Percentiles rank a stretch among this genome's conserved stretches.
phyloP scores from a whole-genome alignment of 2,329 filamentous ascomycete genomes.

The Colletotrichum orchidophilum region DNA sequence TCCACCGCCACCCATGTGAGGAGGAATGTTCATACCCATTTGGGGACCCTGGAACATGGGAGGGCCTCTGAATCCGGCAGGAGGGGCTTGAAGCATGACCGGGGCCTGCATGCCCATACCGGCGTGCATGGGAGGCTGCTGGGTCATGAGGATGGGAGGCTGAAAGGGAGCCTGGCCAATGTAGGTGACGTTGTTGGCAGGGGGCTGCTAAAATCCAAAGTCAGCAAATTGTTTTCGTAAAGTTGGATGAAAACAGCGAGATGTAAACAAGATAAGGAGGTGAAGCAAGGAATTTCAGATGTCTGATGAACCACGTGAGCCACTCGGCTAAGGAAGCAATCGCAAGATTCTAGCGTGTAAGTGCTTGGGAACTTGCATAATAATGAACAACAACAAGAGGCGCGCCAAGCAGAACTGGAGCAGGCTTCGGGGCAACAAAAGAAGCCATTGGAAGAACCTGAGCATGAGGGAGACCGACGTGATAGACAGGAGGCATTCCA shows the following conservation, averaged over 20 bases:
- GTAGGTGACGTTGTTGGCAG: slow-evolving; percentile 38
- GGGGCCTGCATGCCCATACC: slow-evolving; percentile 15
- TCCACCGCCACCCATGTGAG: slow-evolving; percentile 5
- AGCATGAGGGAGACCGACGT: slow-evolving; percentile 45
- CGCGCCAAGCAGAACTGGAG: slow-evolving; percentile 17
- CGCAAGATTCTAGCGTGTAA: neutral
- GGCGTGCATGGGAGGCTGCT: slow-evolving; percentile 44
- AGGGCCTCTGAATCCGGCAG: slow-evolving; percentile 14
- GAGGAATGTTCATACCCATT: slow-evolving; percentile 26
- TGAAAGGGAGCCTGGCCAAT: slow-evolving; percentile 39
- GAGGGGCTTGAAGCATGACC: slow-evolving; percentile 45
- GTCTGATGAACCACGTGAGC: neutral
- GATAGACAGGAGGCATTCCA: slow-evolving; percentile 40
- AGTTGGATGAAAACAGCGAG: neutral
- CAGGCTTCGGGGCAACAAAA: slow-evolving; percentile 4
- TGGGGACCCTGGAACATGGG: slow-evolving; percentile 19
- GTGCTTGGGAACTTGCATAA: slow-evolving; percentile 49
- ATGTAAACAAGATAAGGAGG: neutral
- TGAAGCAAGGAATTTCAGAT: neutral
- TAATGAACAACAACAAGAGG: slow-evolving; percentile 36
- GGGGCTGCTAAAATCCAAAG: slow-evolving; percentile 40
- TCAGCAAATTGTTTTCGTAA: slow-evolving; percentile 28
- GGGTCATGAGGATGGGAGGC: slow-evolving; percentile 44
- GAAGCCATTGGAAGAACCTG: slow-evolving; percentile 38
- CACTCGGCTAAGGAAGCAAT: neutral